Conservation (phyloP, 129 eudicot genomes). For the Tagetes patula region DNA sequence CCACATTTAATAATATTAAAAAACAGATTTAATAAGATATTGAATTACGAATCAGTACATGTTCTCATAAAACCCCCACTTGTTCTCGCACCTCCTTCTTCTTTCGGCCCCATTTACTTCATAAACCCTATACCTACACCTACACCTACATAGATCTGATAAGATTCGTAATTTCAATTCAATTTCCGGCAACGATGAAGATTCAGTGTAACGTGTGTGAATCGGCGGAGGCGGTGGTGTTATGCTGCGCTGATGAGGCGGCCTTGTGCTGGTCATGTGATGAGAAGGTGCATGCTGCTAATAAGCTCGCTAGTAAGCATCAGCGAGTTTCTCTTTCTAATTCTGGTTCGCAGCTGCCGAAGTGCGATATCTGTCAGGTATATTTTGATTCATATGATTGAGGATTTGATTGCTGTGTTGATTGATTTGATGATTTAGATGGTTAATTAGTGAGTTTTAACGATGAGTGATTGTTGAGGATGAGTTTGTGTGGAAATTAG, state of each 20-base stretch:
- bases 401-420: neutral
- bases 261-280: constrained; percentile 79
- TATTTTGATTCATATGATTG: neutral
- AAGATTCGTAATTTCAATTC: neutral
- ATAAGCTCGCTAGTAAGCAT: constrained; percentile 90
- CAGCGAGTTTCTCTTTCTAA: constrained; percentile 66
- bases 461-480: neutral
- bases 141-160: neutral
- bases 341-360: constrained; percentile 63
- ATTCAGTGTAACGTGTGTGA: constrained; percentile 95
- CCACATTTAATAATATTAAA: neutral
- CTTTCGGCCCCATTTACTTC: constrained; percentile 23
- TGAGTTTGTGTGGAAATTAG: neutral
- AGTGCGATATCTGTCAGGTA: constrained; percentile 97
- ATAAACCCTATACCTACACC: constrained; percentile 27
- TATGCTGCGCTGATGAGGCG: constrained; percentile 98
- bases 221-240: constrained; percentile 65
- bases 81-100: constrained; percentile 20
- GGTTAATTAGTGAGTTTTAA: neutral
- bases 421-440: constrained; percentile 11
- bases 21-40: constrained; percentile 12
- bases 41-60: constrained; percentile 29
- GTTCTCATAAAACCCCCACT: constrained; percentile 30
- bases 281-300: constrained; percentile 87
- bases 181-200: constrained; percentile 50